Conservation (phyloP, 2,329 filamentous ascomycete species). For the Cucurbitaria berberidis region DNA sequence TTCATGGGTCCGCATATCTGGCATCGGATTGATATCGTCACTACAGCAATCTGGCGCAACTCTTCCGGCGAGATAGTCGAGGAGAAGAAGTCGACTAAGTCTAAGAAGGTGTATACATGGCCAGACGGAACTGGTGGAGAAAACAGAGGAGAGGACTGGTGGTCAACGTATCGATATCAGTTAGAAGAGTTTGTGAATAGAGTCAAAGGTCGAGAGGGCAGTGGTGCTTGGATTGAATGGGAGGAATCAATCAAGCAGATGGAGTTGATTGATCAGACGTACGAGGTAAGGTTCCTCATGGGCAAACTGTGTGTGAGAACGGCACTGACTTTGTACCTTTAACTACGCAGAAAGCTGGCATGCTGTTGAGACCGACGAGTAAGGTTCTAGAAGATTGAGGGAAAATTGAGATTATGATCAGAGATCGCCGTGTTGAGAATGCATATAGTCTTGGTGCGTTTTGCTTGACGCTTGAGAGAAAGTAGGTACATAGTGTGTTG, state of each 20-base stretch:
- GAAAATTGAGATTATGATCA: neutral
- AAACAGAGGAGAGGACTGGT: constrained; percentile 31
- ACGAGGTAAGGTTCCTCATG: constrained; percentile 14
- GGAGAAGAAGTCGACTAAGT: constrained; percentile 12
- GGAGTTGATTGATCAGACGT: constrained; percentile 44
- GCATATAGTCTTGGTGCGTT: too few species aligned
- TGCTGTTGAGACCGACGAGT: constrained; percentile 29
- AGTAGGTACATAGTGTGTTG: too few species aligned
- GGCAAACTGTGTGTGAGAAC: neutral
- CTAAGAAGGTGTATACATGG: constrained; percentile 37
- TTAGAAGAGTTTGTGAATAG: constrained; percentile 46
- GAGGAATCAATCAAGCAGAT: constrained; percentile 47
- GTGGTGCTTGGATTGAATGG: constrained; percentile 34
- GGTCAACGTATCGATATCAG: constrained; percentile 47
- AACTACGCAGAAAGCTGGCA: constrained; percentile 29
- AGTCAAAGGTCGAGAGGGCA: constrained; percentile 35
- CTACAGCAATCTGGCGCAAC: constrained; percentile 3
- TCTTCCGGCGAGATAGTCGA: constrained; percentile 12
- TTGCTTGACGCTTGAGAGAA: too few species aligned
- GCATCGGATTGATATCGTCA: constrained; percentile 30
- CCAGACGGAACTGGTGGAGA: constrained; percentile 32
- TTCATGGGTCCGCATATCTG: constrained; percentile 31
- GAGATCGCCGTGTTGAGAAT: too few species aligned
- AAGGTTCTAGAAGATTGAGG: constrained; percentile 4
- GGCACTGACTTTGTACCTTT: neutral